A percentile compares a stretch with the other conserved stretches of the same genome.
phyloP scores from a whole-genome alignment of 495 filamentous ascomycete species.

The Aspergillus conjunctus region DNA sequence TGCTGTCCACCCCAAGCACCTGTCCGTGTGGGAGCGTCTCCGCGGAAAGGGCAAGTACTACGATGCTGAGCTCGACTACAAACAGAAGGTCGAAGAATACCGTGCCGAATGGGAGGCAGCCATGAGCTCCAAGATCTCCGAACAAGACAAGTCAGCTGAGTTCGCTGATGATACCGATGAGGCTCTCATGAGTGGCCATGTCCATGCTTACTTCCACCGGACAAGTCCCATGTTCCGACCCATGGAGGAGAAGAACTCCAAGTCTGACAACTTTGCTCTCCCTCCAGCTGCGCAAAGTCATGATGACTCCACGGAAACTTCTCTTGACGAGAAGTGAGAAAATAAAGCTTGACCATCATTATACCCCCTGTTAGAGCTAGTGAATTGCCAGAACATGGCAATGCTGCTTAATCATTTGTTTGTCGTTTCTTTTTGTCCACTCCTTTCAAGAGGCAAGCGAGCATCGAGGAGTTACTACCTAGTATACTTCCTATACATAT shows the following conservation, averaged over 20 bases:
- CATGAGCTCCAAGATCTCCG: constrained; percentile 50
- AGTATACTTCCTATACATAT: not conserved
- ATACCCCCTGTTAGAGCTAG: constrained; percentile 18
- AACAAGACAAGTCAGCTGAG: constrained; percentile 45
- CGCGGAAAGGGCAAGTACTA: constrained; percentile 73
- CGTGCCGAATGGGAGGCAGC: constrained; percentile 63
- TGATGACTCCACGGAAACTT: constrained; percentile 24
- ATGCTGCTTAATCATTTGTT: constrained; percentile 19
- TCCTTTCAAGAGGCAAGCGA: constrained; percentile 2
- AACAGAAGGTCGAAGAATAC: constrained; percentile 80
- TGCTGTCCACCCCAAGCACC: constrained; percentile 81
- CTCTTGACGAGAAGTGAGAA: constrained; percentile 28
- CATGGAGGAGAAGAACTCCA: constrained; percentile 46
- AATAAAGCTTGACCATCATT: constrained; percentile 11
- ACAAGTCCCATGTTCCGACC: constrained; percentile 54
- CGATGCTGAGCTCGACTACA: constrained; percentile 73
- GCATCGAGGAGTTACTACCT: constrained; percentile 4
- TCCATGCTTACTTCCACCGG: constrained; percentile 53
- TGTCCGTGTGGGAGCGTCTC: constrained; percentile 78
- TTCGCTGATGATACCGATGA: constrained; percentile 44
- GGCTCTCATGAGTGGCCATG: constrained; percentile 45
- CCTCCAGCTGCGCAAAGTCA: constrained; percentile 43
- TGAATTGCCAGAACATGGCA: not conserved
- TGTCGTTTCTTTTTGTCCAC: constrained; percentile 12
- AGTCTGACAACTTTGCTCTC: constrained; percentile 42